Conservation (phyloP, 768 basidiomycete genomes). For the Leucocoprinus leucothites region DNA sequence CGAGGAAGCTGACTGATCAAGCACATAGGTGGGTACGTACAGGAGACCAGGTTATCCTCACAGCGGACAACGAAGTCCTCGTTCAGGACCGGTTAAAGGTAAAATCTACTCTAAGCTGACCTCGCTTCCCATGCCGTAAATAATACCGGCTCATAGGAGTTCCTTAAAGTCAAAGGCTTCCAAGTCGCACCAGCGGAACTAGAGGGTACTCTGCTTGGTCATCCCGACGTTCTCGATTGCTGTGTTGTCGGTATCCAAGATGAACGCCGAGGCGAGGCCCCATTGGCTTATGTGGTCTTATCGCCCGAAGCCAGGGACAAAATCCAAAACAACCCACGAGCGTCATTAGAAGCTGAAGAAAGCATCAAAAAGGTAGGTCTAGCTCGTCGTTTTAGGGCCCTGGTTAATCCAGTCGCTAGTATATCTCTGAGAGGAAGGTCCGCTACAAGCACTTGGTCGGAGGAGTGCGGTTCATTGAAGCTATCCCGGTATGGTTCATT, state of each 20-base stretch:
- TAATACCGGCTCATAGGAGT: slow-evolving; percentile 37
- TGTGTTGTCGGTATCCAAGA: slow-evolving; percentile 63
- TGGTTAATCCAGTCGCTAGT: slow-evolving; percentile 43
- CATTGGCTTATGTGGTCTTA: slow-evolving; percentile 60
- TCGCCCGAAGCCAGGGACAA: slow-evolving; percentile 33
- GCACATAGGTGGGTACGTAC: slow-evolving; percentile 57
- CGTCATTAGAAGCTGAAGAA: slow-evolving; percentile 29
- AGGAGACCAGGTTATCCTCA: slow-evolving; percentile 56
- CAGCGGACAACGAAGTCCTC: slow-evolving; percentile 48
- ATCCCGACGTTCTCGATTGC: slow-evolving; percentile 54
- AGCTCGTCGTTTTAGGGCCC: not conserved
- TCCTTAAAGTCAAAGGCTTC: slow-evolving; percentile 64
- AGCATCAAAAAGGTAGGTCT: slow-evolving; percentile 39
- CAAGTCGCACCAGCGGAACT: slow-evolving; percentile 56
- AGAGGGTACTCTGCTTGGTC: slow-evolving; percentile 45
- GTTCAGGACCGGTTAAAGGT: slow-evolving; percentile 62
- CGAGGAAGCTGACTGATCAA: not conserved
- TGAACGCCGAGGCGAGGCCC: slow-evolving; percentile 61
- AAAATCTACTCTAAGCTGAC: not conserved
- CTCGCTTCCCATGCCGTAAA: not conserved
- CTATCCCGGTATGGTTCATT: slow-evolving; percentile 26
- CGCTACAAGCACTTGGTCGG: slow-evolving; percentile 50
- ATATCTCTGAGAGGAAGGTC: slow-evolving; percentile 44
- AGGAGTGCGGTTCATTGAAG: slow-evolving; percentile 34
- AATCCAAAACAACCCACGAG: slow-evolving; percentile 21